Conservation (phyloP, 148 eudicot species). For the Vaccinium darrowii region DNA sequence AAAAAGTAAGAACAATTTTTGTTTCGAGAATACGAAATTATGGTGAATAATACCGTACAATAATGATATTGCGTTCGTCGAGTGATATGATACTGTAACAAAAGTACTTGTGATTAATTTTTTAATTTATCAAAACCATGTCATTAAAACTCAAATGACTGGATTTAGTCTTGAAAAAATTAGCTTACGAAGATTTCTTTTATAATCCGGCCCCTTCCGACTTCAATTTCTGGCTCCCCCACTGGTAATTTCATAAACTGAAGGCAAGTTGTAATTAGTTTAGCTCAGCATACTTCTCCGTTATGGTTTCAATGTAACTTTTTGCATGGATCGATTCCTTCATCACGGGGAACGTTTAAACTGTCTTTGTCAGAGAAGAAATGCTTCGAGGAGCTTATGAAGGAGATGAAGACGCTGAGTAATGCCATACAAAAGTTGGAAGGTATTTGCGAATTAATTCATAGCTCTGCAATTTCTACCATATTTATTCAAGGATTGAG, state of each 20-base stretch:
- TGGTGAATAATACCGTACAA: too few species aligned
- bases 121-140: too few species aligned
- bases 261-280: background rate
- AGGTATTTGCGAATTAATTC: constrained; percentile 36
- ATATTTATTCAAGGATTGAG: too few species aligned
- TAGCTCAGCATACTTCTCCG: background rate
- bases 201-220: too few species aligned
- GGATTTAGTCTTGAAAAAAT: constrained; percentile 33
- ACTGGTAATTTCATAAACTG: constrained; percentile 24
- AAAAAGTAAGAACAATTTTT: too few species aligned
- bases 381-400: constrained; percentile 61
- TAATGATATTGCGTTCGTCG: too few species aligned
- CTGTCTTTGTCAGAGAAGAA: constrained; percentile 22
- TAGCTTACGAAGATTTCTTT: constrained; percentile 28
- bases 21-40: too few species aligned
- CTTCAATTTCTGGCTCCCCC: constrained; percentile 21
- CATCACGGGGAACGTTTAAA: background rate
- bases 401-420: constrained; percentile 76
- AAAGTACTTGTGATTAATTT: too few species aligned
- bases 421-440: constrained; percentile 60
- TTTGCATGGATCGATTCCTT: background rate
- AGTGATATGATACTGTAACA: too few species aligned
- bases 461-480: background rate
- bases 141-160: too few species aligned
- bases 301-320: background rate